These are phyloP conservation scores for Citrullus colocynthis DNA, from an alignment of 306 rosid genomes.

Conservation along the genomic window DNA sequence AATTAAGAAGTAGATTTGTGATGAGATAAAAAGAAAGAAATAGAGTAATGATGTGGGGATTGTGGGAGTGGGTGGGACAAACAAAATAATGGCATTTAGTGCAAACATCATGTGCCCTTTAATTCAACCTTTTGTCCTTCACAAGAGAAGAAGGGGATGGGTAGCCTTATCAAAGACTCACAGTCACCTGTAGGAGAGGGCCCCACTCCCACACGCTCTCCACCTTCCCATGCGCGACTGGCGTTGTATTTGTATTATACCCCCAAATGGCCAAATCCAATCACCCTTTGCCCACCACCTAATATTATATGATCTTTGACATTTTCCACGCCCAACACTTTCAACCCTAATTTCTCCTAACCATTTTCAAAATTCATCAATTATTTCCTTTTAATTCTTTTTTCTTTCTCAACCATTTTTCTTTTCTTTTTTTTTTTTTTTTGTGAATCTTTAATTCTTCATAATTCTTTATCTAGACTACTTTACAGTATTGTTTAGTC, in stretches of 20 bases:
- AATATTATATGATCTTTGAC: not conserved
- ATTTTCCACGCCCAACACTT: not conserved
- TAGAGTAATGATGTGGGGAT: constrained; percentile 52
- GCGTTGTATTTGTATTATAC: not conserved
- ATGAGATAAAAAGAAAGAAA: not conserved
- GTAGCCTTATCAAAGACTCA: not conserved
- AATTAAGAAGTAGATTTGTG: not conserved
- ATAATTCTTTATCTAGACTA: too few species aligned
- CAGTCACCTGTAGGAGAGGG: not conserved
- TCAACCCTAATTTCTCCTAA: too few species aligned
- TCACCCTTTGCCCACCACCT: not conserved
- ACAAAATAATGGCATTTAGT: constrained; percentile 17
- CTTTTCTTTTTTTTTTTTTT: too few species aligned
- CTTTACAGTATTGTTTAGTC: too few species aligned
- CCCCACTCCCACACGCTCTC: not conserved
- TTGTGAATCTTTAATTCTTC: too few species aligned
- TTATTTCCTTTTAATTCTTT: too few species aligned
- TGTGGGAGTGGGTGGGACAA: constrained; percentile 50
- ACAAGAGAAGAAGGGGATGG: not conserved
- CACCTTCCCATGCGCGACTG: not conserved
- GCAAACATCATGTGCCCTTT: not conserved
- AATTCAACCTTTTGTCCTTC: constrained; percentile 10
- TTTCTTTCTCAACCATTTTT: too few species aligned
- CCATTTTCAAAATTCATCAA: too few species aligned
- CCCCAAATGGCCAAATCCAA: not conserved